Conservation (phyloP, 345 rosid species). For the Psidium friedrichsthalianum region DNA sequence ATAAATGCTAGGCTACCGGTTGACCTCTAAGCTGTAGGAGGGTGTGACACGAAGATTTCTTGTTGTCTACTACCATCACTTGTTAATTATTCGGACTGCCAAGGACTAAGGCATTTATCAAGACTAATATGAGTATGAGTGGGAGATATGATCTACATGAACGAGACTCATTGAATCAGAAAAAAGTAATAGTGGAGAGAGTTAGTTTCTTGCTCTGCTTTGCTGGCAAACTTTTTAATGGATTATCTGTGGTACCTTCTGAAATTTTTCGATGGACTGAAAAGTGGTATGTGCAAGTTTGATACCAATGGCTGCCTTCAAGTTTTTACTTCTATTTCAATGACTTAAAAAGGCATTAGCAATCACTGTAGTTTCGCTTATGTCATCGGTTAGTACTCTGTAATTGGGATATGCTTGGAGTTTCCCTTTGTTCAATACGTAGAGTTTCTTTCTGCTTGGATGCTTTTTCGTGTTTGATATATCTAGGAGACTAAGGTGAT, state of each 20-base stretch:
- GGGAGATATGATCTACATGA: background rate
- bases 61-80: background rate
- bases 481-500: background rate
- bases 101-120: background rate
- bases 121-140: background rate
- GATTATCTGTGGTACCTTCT: background rate
- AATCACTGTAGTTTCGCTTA: background rate
- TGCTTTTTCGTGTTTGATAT: background rate
- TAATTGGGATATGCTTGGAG: background rate
- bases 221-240: background rate
- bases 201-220: background rate
- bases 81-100: background rate
- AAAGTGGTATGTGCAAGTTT: background rate
- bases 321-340: background rate
- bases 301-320: background rate
- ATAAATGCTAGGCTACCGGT: background rate
- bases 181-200: background rate
- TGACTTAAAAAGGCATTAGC: background rate
- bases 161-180: background rate
- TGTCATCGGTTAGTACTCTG: background rate
- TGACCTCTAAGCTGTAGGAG: background rate
- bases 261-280: background rate
- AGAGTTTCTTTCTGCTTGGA: background rate
- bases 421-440: background rate
- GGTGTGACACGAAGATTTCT: background rate